Conservation (phyloP, 2,329 filamentous ascomycete genomes). For the Colletotrichum melonis region DNA sequence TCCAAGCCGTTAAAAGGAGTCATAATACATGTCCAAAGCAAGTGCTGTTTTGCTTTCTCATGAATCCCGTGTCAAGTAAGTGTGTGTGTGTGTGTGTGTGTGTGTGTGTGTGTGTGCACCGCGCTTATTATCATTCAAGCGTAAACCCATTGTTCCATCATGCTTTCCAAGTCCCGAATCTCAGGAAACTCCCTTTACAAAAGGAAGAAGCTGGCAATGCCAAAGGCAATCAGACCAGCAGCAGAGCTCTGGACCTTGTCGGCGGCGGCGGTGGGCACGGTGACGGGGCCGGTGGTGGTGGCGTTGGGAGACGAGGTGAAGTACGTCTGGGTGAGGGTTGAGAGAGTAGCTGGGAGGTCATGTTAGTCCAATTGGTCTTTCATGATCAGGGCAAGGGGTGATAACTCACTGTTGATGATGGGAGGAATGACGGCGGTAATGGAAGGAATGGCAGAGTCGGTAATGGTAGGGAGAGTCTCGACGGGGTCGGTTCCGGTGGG, state of each 20-base stretch:
- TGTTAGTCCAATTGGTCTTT: conserved; percentile 2
- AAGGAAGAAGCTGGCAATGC: conserved; percentile 50
- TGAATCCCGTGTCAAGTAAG: background rate
- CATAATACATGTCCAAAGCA: conserved; percentile 12
- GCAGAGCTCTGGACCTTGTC: conserved; percentile 44
- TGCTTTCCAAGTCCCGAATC: background rate
- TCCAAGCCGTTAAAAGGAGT: conserved; percentile 10
- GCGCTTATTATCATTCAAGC: background rate
- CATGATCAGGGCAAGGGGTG: fast-evolving
- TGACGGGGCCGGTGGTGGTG: conserved; percentile 41
- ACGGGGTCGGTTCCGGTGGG: conserved; percentile 21
- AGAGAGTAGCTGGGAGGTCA: conserved; percentile 16
- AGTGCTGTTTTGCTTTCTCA: background rate
- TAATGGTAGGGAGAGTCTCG: conserved; percentile 17
- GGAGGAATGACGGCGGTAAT: conserved; percentile 1
- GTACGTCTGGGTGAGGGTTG: conserved; percentile 27
- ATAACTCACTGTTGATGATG: conserved; percentile 17
- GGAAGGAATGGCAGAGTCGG: background rate
- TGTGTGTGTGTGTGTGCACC: background rate
- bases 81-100: no score
- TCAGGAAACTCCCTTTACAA: conserved; percentile 37
- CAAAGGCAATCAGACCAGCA: conserved; percentile 49
- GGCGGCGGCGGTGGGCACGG: conserved; percentile 45
- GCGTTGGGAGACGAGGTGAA: conserved; percentile 40
- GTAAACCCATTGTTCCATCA: background rate